Conservation (phyloP, 192 early-diverging fungal genomes). For the Radiomyces spectabilis region DNA sequence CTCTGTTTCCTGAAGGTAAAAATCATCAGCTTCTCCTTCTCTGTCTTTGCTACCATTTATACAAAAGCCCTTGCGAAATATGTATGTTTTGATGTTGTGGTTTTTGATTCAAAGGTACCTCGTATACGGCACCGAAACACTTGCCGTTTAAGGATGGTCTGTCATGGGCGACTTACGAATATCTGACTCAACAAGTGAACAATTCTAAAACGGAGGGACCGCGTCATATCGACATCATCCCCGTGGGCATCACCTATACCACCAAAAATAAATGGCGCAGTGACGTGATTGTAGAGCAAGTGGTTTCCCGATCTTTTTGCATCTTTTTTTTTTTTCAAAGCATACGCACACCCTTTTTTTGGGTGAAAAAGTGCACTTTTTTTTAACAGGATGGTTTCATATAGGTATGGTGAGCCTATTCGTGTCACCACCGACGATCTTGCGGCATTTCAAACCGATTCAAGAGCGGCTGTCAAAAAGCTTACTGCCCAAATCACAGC, state of each 20-base stretch:
- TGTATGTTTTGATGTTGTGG: no score
- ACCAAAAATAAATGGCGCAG: constrained; percentile 30
- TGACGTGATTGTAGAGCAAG: constrained; percentile 29
- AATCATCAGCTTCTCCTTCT: background rate
- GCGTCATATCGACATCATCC: constrained; percentile 20
- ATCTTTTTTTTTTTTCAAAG: background rate
- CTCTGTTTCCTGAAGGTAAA: constrained; percentile 44
- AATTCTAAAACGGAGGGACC: background rate
- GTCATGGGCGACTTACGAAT: constrained; percentile 39
- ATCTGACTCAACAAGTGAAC: constrained; percentile 11
- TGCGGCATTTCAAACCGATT: constrained; percentile 28
- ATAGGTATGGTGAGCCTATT: constrained; percentile 36
- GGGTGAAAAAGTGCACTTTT: no score
- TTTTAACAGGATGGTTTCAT: no score
- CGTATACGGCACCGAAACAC: constrained; percentile 35
- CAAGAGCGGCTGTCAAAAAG: constrained; percentile 28
- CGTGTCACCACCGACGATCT: constrained; percentile 16
- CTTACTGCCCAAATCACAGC: constrained; percentile 29
- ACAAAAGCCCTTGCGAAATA: no score
- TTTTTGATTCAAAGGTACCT: no score
- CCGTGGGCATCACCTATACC: constrained; percentile 29
- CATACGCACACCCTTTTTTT: background rate
- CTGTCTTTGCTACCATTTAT: no score
- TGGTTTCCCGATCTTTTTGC: background rate
- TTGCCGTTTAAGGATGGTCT: constrained; percentile 41